Base-by-base conservation (phyloP, 257 asterid genomes). In the Leptodermis oblonga region DNA sequence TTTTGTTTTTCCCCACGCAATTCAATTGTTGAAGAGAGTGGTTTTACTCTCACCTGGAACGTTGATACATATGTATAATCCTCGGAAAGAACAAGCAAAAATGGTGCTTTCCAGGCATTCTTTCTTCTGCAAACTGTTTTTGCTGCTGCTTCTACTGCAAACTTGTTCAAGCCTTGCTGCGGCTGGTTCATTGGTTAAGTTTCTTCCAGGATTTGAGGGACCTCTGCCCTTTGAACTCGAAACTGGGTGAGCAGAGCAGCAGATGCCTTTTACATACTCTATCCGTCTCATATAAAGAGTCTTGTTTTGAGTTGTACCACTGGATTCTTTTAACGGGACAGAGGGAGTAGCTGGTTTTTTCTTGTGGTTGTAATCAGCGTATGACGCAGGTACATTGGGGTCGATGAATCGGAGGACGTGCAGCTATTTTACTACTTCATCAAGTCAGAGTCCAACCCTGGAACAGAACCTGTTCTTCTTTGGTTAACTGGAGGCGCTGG, bases 131-230 rank as follows among this genome's bases (percentile, higher is more conserved):
- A 65, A 37, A 30, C 51, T 73, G 41, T 26, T 74, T 20, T 53
- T 63, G 45, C 46, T 48, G 15, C 56, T 67, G 17, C 58, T 37
- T 12, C n/a, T 43, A 33, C 26, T 62, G 15, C 72, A 22, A 28
- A 64, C n/a, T 13, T 42, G 20, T 17, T 52, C 28, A 7, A 51
- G 5, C 58, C 58, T 51, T 51, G 58, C 58, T 18, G 23, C 3
- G 28, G 74, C 70, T n/a, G 70, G 65, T 61, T 74, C 78, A 12
- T 11, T 31, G 13, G 73, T 77, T 12, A 61, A 67, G 51, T 72
- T 51, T 66, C 81, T 77, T 61, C 81, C 81, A n/a, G 81, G 81
- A 13, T 77, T 77, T 30, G 56, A 61, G 0, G 77, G 81, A 12
- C 81, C 77, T 0, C 74, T 77, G 0, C 81, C 81, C 26, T 77